Evolutionary conservation across 176 grass and related monocot genomes (phyloP).

Genomic region (Eragrostis curvula): DNA sequence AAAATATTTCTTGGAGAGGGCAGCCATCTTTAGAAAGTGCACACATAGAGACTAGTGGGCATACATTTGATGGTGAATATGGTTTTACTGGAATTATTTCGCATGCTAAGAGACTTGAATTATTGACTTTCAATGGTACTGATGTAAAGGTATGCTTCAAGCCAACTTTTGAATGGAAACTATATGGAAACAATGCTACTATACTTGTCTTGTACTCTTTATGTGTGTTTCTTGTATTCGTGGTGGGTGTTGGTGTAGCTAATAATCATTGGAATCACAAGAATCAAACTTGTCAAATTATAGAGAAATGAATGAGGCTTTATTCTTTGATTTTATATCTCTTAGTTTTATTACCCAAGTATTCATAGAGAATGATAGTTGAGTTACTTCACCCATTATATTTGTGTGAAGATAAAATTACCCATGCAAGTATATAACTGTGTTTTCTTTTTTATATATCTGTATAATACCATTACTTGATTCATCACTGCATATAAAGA

Average conservation of each 20-base stretch:
- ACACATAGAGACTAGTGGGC: neutral
- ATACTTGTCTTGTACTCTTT: neutral
- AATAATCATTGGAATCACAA: neutral
- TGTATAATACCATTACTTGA: neutral
- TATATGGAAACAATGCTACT: neutral
- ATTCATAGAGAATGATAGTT: neutral
- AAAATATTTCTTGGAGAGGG: neutral
- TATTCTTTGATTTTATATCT: neutral
- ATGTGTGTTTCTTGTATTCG: too few species aligned
- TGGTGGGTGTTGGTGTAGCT: too few species aligned
- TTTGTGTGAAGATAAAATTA: neutral
- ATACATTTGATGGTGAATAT: neutral
- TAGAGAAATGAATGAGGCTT: neutral
- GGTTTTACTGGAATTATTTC: conserved; percentile 15
- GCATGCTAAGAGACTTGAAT: conserved; percentile 7
- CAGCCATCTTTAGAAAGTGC: neutral
- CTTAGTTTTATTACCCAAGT: neutral
- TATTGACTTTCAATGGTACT: neutral
- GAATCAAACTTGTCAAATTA: neutral
- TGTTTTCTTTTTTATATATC: neutral
- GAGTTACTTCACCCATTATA: too few species aligned
- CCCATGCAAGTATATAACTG: too few species aligned
- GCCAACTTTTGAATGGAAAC: neutral
- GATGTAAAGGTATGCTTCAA: neutral
- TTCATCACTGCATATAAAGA: neutral